These are phyloP conservation scores for Vaccinium darrowii DNA, from an alignment of 148 eudicot genomes.

Conservation along the genomic window DNA sequence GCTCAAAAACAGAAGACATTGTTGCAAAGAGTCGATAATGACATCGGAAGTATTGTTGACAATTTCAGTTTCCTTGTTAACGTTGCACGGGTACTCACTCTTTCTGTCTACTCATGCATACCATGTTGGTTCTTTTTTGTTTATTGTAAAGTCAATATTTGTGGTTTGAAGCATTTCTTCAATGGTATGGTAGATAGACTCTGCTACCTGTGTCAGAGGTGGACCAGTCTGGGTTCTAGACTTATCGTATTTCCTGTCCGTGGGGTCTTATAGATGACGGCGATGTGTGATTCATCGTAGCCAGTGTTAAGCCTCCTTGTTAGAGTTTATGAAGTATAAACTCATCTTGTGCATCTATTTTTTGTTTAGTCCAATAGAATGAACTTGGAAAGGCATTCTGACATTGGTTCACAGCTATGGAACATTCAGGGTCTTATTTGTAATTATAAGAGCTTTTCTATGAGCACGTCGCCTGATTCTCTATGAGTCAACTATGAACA, in stretches of 20 bases:
- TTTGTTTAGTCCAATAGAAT: background rate
- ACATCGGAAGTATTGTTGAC: conserved; percentile 82
- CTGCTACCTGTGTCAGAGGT: background rate
- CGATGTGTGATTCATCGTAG: background rate
- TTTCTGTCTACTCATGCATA: background rate
- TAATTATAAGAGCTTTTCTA: background rate
- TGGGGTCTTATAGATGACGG: background rate
- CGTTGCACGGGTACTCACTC: conserved; percentile 56
- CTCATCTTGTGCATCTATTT: background rate
- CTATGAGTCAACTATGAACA: background rate
- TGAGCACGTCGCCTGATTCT: background rate
- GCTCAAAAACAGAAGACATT: conserved; percentile 84
- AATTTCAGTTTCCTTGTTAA: conserved; percentile 71
- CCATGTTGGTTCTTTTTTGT: background rate
- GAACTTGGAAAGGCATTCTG: background rate
- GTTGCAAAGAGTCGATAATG: conserved; percentile 78
- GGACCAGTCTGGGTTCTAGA: background rate
- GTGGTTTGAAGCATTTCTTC: background rate
- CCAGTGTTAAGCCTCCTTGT: background rate
- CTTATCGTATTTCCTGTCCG: background rate
- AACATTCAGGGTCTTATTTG: background rate
- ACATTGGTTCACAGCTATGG: background rate
- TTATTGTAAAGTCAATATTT: background rate
- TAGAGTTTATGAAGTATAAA: background rate
- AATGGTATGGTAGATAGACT: background rate